Percentiles rank a stretch among this genome's conserved stretches.
Evolutionary conservation across 768 basidiomycete species (phyloP).

Genomic region (Obba rivulosa): DNA sequence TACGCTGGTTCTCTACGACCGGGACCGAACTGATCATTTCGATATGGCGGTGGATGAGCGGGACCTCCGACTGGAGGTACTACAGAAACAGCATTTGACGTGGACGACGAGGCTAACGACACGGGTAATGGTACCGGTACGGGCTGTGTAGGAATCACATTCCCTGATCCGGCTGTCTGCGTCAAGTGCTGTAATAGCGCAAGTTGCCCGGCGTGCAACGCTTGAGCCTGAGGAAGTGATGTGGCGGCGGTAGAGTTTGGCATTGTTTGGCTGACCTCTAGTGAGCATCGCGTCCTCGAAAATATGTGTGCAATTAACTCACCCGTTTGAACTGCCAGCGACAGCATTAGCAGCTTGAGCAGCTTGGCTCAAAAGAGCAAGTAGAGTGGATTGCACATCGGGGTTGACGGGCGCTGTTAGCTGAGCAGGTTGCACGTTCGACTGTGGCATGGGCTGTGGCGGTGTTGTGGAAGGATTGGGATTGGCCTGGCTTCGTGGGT

Average conservation of each 20-base stretch:
- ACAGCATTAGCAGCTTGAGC: slow-evolving; percentile 55
- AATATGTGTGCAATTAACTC: slow-evolving; percentile 19
- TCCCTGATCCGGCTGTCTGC: slow-evolving; percentile 43
- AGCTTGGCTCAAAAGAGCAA: slow-evolving; percentile 68
- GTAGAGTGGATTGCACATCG: slow-evolving; percentile 53
- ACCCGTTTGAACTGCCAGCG: slow-evolving; percentile 31
- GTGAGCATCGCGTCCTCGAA: slow-evolving; percentile 8
- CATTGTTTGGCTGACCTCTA: slow-evolving; percentile 49
- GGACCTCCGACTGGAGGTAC: slow-evolving; percentile 21
- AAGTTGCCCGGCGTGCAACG: slow-evolving; percentile 52
- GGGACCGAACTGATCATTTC: slow-evolving; percentile 37
- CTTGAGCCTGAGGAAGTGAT: slow-evolving; percentile 23
- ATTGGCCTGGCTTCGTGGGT: slow-evolving; percentile 14
- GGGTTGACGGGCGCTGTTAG: slow-evolving; percentile 22
- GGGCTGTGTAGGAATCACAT: slow-evolving; percentile 18
- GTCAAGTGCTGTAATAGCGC: slow-evolving; percentile 75
- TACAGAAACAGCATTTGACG: slow-evolving; percentile 26
- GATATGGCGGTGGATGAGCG: slow-evolving; percentile 27
- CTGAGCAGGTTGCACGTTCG: slow-evolving; percentile 19
- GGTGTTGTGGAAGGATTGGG: slow-evolving; percentile 14
- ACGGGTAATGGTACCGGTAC: slow-evolving; percentile 19
- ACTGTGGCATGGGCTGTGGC: slow-evolving; percentile 8
- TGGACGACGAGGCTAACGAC: slow-evolving; percentile 24
- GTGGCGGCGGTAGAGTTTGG: slow-evolving; percentile 42
- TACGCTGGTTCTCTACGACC: slow-evolving; percentile 32